Conservation (phyloP, 805 yeast species). For the Candida ipomoeae region DNA sequence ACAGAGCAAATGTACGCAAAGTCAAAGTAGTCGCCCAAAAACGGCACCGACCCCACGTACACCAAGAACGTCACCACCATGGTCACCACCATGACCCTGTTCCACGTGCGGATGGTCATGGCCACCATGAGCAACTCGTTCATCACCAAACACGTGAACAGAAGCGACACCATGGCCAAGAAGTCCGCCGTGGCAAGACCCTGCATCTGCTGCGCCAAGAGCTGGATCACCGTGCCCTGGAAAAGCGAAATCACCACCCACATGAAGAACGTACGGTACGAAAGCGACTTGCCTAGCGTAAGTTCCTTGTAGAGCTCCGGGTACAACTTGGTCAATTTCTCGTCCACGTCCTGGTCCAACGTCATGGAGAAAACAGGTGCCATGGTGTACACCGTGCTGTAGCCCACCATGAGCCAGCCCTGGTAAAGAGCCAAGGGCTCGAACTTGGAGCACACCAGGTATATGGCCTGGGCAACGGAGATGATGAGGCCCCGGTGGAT, state of each 20-base stretch:
- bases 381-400: conserved; percentile 96
- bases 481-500: conserved; percentile 94
- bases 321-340: conserved; percentile 78
- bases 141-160: conserved; percentile 72
- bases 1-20: conserved; percentile 55
- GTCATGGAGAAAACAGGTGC: conserved; percentile 95
- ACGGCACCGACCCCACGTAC: conserved; percentile 75
- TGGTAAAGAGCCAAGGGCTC: conserved; percentile 94
- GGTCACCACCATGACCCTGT: conserved; percentile 64
- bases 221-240: conserved; percentile 85
- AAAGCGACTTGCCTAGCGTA: conserved; percentile 80
- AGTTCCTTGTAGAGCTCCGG: conserved; percentile 94
- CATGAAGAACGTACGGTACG: conserved; percentile 81
- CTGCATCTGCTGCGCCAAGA: conserved; percentile 72
- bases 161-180: conserved; percentile 75
- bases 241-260: conserved; percentile 90
- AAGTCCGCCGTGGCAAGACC: conserved; percentile 55
- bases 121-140: conserved; percentile 95
- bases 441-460: conserved; percentile 76
- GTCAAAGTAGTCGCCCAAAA: conserved; percentile 83
- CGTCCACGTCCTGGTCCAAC: conserved; percentile 86
- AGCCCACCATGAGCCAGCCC: conserved; percentile 98
- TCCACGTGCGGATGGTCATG: conserved; percentile 90
- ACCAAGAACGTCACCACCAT: conserved; percentile 65
- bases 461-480: conserved; percentile 92